Evolutionary conservation across 768 basidiomycete genomes (phyloP).

Genomic region (Mycena chlorophos): DNA sequence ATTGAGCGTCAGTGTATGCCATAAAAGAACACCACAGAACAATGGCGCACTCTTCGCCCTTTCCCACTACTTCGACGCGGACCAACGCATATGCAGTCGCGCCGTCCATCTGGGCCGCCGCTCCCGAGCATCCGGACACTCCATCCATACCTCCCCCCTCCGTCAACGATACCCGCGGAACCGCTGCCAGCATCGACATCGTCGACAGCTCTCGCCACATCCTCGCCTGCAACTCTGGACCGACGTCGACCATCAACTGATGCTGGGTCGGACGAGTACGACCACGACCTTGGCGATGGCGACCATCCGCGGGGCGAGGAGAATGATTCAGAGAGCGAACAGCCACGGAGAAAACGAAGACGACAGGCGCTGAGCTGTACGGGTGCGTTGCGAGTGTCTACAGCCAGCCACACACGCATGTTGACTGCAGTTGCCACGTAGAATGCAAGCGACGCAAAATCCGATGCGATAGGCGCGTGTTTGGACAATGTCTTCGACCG

Average conservation of each 20-base stretch:
- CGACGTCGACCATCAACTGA: constrained; percentile 27
- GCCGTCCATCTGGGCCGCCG: constrained; percentile 10
- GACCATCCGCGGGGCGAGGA: constrained; percentile 43
- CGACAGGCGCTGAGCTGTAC: constrained; percentile 85
- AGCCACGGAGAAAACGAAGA: constrained; percentile 80
- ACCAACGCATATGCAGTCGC: not conserved
- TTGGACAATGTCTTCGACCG: not conserved
- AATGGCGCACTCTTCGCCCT: not conserved
- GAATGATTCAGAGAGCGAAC: constrained; percentile 28
- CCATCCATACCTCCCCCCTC: constrained; percentile 63
- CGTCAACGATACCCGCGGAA: constrained; percentile 19
- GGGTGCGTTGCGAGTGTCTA: constrained; percentile 58
- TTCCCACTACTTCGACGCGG: not conserved
- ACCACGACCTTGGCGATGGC: constrained; percentile 56
- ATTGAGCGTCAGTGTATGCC: not conserved
- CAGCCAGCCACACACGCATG: constrained; percentile 13
- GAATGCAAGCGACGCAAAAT: constrained; percentile 89
- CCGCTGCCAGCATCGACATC: constrained; percentile 28
- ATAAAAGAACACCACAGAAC: not conserved
- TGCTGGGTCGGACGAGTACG: constrained; percentile 36
- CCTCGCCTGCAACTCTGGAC: constrained; percentile 22
- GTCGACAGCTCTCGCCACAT: constrained; percentile 29
- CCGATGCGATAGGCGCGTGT: constrained; percentile 76
- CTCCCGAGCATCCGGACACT: constrained; percentile 71
- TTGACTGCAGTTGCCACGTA: constrained; percentile 33